Percentiles rank a stretch among this genome's conserved stretches.
Evolutionary conservation across 805 yeast genomes (phyloP).

Genomic region (Myxozyma geophila): DNA sequence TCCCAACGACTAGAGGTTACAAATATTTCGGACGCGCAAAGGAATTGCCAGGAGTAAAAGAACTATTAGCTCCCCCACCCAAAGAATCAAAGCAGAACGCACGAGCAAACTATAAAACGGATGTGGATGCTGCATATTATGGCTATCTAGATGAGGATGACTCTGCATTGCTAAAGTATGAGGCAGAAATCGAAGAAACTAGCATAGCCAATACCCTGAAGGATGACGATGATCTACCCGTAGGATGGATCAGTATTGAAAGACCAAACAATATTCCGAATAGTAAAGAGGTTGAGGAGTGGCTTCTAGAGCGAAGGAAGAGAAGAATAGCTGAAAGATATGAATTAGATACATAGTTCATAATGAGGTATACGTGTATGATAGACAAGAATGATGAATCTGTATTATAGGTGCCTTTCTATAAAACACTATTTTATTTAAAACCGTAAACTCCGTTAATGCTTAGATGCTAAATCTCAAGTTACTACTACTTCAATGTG

Average conservation of each 20-base stretch:
- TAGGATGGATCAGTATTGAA: conserved; percentile 27
- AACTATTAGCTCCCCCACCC: conserved; percentile 49
- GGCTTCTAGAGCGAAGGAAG: conserved; percentile 31
- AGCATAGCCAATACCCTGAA: conserved; percentile 24
- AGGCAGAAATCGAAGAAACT: conserved; percentile 28
- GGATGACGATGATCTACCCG: conserved; percentile 20
- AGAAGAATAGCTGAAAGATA: conserved; percentile 23
- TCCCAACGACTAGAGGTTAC: conserved; percentile 55
- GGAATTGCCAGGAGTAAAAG: conserved; percentile 74
- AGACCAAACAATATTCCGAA: conserved; percentile 36
- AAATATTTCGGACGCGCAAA: conserved; percentile 83
- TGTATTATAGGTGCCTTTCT: conserved; percentile 4
- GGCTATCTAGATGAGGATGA: conserved; percentile 42
- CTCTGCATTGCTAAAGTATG: conserved; percentile 33
- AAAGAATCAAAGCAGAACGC: neutral
- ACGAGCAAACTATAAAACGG: conserved; percentile 12
- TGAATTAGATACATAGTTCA: conserved; percentile 9
- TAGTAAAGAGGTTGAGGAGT: conserved; percentile 39
- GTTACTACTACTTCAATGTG: neutral
- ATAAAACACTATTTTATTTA: neutral
- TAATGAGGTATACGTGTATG: neutral
- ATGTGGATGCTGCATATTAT: conserved; percentile 41
- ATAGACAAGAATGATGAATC: neutral
- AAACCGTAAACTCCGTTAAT: neutral
- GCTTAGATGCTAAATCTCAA: neutral